phyloP scores from a whole-genome alignment of 1,284 basidiomycete species.

The Melampsora larici-populina region DNA sequence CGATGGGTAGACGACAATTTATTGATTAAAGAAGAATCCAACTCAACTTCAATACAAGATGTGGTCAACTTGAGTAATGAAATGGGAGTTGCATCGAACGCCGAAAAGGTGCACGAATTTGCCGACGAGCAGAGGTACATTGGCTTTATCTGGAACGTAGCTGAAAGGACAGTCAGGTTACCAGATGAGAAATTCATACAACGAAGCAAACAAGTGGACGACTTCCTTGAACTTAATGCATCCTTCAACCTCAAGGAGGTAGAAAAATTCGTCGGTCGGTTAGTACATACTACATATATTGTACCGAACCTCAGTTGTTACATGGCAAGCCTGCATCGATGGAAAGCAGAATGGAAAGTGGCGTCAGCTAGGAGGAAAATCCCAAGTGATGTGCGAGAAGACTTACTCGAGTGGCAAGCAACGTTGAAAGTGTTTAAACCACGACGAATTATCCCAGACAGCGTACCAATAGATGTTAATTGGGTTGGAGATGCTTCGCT shows the following conservation, averaged over 20 bases:
- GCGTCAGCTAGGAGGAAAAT: too few relatives aligned
- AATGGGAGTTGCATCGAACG: constrained; percentile 1
- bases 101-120: not conserved
- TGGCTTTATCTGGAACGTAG: constrained; percentile 3
- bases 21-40: not conserved
- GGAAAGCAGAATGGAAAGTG: not conserved
- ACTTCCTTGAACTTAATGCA: too few relatives aligned
- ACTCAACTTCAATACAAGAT: not conserved
- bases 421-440: too few relatives aligned
- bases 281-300: not conserved
- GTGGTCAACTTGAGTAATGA: not conserved
- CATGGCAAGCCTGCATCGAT: not conserved
- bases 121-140: not conserved
- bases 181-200: not conserved
- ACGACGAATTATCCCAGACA: not conserved
- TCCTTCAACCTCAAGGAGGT: not conserved
- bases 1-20: constrained; percentile 20
- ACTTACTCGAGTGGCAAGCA: too few relatives aligned
- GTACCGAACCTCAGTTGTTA: not conserved
- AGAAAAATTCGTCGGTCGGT: not conserved
- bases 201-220: not conserved
- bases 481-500: too few relatives aligned
- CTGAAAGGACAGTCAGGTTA: too few relatives aligned
- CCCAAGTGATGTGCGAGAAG: too few relatives aligned
- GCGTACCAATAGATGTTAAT: not conserved